These are phyloP conservation scores for Candida montana DNA, from an alignment of 805 yeast species.

Conservation along the genomic window DNA sequence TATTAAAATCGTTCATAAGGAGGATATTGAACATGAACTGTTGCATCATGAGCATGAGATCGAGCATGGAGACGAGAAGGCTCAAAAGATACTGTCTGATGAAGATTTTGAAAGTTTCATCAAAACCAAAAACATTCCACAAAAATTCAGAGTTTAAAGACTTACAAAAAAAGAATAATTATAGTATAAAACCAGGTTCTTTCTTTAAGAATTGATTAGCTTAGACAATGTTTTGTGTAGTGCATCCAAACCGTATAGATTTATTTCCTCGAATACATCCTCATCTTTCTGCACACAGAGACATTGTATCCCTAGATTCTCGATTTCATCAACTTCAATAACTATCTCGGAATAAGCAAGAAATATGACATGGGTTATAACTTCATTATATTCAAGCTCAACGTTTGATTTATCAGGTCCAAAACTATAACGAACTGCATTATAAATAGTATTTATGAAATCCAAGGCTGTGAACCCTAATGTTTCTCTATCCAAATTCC, in stretches of 20 bases:
- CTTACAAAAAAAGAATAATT: not conserved
- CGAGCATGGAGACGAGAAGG: slow-evolving; percentile 74
- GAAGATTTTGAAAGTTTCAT: slow-evolving; percentile 37
- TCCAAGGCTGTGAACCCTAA: slow-evolving; percentile 56
- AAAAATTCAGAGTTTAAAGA: slow-evolving; percentile 26
- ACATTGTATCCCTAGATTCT: slow-evolving; percentile 42
- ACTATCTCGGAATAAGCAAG: slow-evolving; percentile 44
- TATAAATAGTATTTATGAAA: slow-evolving; percentile 49
- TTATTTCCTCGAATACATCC: slow-evolving; percentile 18
- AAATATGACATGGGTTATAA: slow-evolving; percentile 61
- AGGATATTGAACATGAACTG: slow-evolving; percentile 63
- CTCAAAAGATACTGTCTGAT: slow-evolving; percentile 28
- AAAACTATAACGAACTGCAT: slow-evolving; percentile 50
- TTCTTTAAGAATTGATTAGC: not conserved
- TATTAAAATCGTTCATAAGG: slow-evolving; percentile 73
- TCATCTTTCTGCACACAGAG: slow-evolving; percentile 31
- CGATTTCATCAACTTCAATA: slow-evolving; percentile 40
- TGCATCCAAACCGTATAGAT: slow-evolving; percentile 37
- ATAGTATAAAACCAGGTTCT: no score
- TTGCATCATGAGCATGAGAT: slow-evolving; percentile 52
- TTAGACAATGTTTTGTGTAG: slow-evolving; percentile 27
- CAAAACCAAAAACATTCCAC: slow-evolving; percentile 32
- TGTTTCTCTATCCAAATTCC: slow-evolving; percentile 76
- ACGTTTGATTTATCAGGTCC: slow-evolving; percentile 7
- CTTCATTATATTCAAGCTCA: slow-evolving; percentile 32